A percentile compares a stretch with the other conserved stretches of the same genome.
Conservation (phyloP, 192 early-diverging fungal species). For the Rhizophagus sp. region DNA sequence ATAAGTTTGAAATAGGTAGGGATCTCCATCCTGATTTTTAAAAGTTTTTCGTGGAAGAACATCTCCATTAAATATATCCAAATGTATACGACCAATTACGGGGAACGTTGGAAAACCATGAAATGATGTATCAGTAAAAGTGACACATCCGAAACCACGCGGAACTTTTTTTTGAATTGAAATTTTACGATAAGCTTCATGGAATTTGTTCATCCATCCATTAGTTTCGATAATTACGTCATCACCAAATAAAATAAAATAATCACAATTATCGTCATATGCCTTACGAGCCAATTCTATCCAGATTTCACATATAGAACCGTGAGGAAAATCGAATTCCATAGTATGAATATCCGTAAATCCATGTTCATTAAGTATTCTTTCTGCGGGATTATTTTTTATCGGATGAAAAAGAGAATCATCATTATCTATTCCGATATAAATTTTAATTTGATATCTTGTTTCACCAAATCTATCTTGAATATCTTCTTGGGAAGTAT, state of each 20-base stretch:
- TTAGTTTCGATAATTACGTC: conserved; percentile 9
- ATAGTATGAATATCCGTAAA: not conserved
- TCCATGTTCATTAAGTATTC: not conserved
- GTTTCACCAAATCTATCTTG: not conserved
- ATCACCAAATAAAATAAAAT: conserved; percentile 20
- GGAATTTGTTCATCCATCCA: not conserved
- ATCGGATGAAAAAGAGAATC: not conserved
- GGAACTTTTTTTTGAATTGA: conserved; percentile 18
- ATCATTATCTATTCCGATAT: not conserved
- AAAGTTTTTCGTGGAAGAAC: not conserved
- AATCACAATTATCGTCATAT: conserved; percentile 9
- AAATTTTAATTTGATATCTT: not conserved
- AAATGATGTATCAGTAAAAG: not conserved
- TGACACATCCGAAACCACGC: conserved; percentile 6
- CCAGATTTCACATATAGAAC: conserved; percentile 23
- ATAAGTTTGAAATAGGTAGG: conserved; percentile 19
- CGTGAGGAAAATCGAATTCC: not conserved
- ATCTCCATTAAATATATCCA: conserved; percentile 20
- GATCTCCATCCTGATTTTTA: conserved; percentile 23
- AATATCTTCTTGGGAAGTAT: not conserved
- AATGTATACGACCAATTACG: not conserved
- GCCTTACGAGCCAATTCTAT: not conserved
- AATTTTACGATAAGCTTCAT: not conserved
- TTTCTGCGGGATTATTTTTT: not conserved
- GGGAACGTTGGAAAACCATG: conserved; percentile 27